Evolutionary conservation across 23 red algal species (phyloP).

Genomic region (Gracilaria caudata): DNA sequence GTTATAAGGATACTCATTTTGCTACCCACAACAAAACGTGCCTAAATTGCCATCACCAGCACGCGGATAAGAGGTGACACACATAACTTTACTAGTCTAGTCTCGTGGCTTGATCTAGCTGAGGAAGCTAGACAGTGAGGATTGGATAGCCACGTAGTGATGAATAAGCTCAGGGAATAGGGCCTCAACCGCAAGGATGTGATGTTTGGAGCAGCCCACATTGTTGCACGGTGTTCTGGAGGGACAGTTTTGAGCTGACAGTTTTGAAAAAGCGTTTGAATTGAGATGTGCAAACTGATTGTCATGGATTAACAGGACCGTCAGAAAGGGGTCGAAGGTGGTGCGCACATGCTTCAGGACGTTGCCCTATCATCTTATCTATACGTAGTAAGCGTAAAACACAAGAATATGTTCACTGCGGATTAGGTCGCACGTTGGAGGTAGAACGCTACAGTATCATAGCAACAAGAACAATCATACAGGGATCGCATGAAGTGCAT

Average conservation of each 20-base stretch:
- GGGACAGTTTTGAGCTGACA: neutral
- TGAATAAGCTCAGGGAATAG: neutral
- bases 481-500: too few relatives aligned
- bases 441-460: too few relatives aligned
- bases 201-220: neutral
- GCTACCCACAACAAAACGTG: neutral
- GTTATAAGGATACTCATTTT: neutral
- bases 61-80: neutral
- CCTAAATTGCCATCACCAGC: neutral
- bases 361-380: too few relatives aligned
- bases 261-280: neutral
- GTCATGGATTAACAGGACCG: neutral
- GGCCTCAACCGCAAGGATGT: neutral
- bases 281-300: neutral
- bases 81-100: too few relatives aligned
- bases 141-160: too few relatives aligned
- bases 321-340: neutral
- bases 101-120: too few relatives aligned
- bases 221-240: neutral
- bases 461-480: too few relatives aligned
- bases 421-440: too few relatives aligned
- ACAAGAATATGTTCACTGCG: too few relatives aligned
- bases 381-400: too few relatives aligned
- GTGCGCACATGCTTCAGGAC: too few relatives aligned
- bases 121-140: too few relatives aligned